Base-by-base conservation (phyloP, 176 grass and related monocot species). In the Bothriochloa decipiens region DNA sequence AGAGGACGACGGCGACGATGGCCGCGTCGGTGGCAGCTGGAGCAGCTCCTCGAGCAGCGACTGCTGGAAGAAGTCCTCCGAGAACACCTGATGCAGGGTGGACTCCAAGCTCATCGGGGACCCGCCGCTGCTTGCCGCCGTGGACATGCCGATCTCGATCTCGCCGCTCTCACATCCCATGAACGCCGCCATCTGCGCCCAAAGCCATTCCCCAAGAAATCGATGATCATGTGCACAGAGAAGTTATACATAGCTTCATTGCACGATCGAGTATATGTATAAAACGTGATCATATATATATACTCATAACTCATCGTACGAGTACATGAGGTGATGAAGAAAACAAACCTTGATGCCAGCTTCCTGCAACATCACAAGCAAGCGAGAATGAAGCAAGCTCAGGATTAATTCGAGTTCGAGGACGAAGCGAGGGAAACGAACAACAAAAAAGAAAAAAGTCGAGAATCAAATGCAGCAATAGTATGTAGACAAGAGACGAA, bases 131-230 rank as follows among this genome's bases (percentile, higher is more conserved):
- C 6, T 63, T 0, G 25, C 28, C 11, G 76, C 20, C 13, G 33
- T 86, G 1, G 76, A 87, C 77, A 91, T 69, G 65, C 96, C 96
- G 23, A 99, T 80, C 84, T 99, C 96, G 53, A 99, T 89, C 86
- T 99, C 96, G 33, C 96, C 96, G 41, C 64, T 87, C 12, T 85
- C 83, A 75, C 91, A 96, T 72, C 91, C 93, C 91, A 96, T 77
- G 77, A 99, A 99, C 25, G 87, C 87, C 12, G 96, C 93, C 69
- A 65, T 85, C 95, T 98, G 77, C 25, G 17, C 33, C n/a, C n/a
- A 81, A 15, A 12, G 27, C 26, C 16, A 65, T 70, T 69, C 13
- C 20, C 43, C 52, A 41, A 41, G 8, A 7, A 52, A 3, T 36
- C 1, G 27, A 68, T 36, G 78, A 68, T 80, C 27, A 36, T 52